Evolutionary conservation across 2,329 filamentous ascomycete genomes (phyloP).

Genomic region (Cladobotryum mycophilum): DNA sequence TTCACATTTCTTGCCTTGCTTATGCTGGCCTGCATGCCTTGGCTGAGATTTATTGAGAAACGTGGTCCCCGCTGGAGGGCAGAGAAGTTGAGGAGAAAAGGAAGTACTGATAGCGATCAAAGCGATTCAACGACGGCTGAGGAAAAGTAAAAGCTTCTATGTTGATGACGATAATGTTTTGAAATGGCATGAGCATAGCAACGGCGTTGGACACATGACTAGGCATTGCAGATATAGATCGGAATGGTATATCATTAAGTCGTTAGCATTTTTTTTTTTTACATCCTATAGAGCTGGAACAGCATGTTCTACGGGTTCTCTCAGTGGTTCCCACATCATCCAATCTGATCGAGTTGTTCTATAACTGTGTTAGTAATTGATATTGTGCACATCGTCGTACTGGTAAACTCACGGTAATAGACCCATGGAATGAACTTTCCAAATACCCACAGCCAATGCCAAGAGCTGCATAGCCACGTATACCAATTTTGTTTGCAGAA

Average conservation of each 20-base stretch:
- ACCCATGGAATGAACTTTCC: constrained; percentile 97
- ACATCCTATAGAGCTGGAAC: constrained; percentile 51
- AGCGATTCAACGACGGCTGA: neutral
- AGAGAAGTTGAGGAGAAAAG: constrained; percentile 37
- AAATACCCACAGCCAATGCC: constrained; percentile 78
- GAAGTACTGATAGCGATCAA: constrained; percentile 12
- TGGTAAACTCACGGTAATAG: constrained; percentile 67
- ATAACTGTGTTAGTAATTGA: constrained; percentile 5
- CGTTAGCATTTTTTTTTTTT: neutral
- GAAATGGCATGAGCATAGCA: constrained; percentile 9
- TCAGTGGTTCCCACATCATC: constrained; percentile 86
- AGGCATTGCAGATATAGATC: neutral
- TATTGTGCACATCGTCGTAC: neutral
- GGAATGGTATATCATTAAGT: neutral
- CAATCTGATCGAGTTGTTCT: constrained; percentile 95
- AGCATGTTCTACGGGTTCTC: constrained; percentile 61
- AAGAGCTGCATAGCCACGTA: constrained; percentile 84
- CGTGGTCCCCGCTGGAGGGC: constrained; percentile 45
- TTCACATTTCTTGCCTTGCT: constrained; percentile 53
- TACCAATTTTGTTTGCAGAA: constrained; percentile 78
- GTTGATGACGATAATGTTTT: neutral
- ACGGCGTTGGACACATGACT: constrained; percentile 8
- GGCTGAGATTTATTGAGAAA: constrained; percentile 43
- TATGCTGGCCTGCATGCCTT: constrained; percentile 41
- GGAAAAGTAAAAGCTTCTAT: neutral